phyloP scores from a whole-genome alignment of 805 yeast genomes.

The Ogataea populi-albae region DNA sequence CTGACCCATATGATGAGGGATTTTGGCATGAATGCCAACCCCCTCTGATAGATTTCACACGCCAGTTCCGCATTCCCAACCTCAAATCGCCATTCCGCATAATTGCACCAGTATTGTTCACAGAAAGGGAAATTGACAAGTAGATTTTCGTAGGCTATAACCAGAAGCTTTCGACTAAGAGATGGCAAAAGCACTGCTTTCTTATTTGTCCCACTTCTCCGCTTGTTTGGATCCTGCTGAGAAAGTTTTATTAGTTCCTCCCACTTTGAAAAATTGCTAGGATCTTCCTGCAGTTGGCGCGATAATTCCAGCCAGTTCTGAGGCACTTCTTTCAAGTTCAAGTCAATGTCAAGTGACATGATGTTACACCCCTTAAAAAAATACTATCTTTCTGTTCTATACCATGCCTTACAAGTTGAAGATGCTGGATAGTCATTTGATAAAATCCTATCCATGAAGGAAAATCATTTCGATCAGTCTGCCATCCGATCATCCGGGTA shows the following conservation, averaged over 20 bases:
- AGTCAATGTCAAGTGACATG: no score
- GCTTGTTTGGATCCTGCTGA: slow-evolving; percentile 24
- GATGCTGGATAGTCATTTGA: no score
- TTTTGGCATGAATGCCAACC: slow-evolving; percentile 39
- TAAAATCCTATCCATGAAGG: no score
- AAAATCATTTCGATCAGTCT: no score
- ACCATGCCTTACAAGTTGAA: no score
- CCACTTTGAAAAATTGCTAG: slow-evolving; percentile 37
- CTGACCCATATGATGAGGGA: slow-evolving; percentile 51
- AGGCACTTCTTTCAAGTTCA: slow-evolving; percentile 20
- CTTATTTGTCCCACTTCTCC: slow-evolving; percentile 5
- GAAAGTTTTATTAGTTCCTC: slow-evolving; percentile 35
- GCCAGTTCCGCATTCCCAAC: slow-evolving; percentile 42
- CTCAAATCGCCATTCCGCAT: slow-evolving; percentile 45
- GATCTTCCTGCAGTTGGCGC: slow-evolving; percentile 31
- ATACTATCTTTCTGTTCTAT: no score
- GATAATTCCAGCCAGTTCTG: slow-evolving; percentile 35
- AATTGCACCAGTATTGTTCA: slow-evolving; percentile 58
- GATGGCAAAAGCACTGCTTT: slow-evolving; percentile 1
- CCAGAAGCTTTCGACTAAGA: slow-evolving; percentile 3
- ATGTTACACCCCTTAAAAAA: no score
- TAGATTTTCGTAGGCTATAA: slow-evolving; percentile 38
- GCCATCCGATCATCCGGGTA: no score
- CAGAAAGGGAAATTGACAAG: slow-evolving; percentile 46
- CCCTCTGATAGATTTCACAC: slow-evolving; percentile 35